A percentile compares a stretch with the other conserved stretches of the same genome.
phyloP scores from a whole-genome alignment of 306 rosid genomes.

The Herpetospermum pedunculosum region DNA sequence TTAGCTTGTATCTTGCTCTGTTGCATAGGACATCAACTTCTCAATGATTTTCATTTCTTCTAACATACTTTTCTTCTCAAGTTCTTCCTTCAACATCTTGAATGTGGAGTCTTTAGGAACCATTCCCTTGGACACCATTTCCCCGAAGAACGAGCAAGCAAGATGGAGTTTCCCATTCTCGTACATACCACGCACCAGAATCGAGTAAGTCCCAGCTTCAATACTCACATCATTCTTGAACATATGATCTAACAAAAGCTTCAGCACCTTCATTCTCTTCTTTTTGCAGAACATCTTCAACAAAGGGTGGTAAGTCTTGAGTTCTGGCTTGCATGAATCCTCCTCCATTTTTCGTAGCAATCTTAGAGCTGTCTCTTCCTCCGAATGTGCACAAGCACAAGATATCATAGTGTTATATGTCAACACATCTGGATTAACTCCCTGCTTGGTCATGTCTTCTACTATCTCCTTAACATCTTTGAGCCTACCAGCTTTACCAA shows the following conservation, averaged over 20 bases:
- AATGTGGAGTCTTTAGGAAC: conserved; percentile 22
- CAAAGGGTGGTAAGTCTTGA: conserved; percentile 62
- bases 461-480: conserved; percentile 56
- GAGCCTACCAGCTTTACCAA: conserved; percentile 55
- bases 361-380: conserved; percentile 73
- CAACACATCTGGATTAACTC: conserved; percentile 31
- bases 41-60: conserved; percentile 40
- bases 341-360: conserved; percentile 81
- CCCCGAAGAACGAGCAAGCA: conserved; percentile 13
- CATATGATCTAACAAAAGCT: conserved; percentile 69
- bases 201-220: conserved; percentile 46
- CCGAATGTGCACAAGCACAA: conserved; percentile 45
- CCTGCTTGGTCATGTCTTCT: conserved; percentile 62
- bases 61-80: conserved; percentile 47
- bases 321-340: conserved; percentile 34
- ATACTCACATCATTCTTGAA: conserved; percentile 43
- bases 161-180: conserved; percentile 32
- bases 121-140: conserved; percentile 30
- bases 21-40: conserved; percentile 32
- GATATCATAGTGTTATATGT: conserved; percentile 54
- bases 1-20: background rate
- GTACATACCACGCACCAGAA: conserved; percentile 42
- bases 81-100: conserved; percentile 30
- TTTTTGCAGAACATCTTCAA: conserved; percentile 72
- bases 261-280: conserved; percentile 76